Evolutionary conservation across 2,329 filamentous ascomycete species (phyloP).

Genomic region (Aspergillus sp.): DNA sequence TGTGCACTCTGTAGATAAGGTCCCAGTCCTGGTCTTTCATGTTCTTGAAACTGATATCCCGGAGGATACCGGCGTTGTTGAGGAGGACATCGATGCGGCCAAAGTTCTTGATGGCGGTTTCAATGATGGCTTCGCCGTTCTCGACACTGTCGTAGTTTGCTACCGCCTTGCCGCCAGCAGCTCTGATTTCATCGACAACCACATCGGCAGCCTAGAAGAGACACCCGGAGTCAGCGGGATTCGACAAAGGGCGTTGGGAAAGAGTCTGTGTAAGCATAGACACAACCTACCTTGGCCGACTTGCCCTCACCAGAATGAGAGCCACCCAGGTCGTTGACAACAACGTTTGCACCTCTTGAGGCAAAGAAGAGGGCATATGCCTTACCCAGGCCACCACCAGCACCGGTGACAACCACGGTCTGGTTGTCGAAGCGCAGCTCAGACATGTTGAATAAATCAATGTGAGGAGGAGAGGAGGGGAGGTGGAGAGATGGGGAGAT

Average conservation of each 20-base stretch:
- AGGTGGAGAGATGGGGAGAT: conserved; percentile 14
- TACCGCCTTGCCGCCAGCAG: conserved; percentile 89
- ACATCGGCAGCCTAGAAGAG: conserved; percentile 61
- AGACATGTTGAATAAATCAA: conserved; percentile 52
- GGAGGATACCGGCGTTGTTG: conserved; percentile 96
- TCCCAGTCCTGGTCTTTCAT: conserved; percentile 98
- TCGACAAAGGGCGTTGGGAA: not conserved
- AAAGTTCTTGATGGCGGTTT: conserved; percentile 52
- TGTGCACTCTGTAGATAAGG: conserved; percentile 86
- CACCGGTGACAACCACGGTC: conserved; percentile 85
- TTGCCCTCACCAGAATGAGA: conserved; percentile 91
- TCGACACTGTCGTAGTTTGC: conserved; percentile 89
- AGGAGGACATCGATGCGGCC: conserved; percentile 86
- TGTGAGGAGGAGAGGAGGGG: conserved; percentile 9
- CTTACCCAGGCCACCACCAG: conserved; percentile 78
- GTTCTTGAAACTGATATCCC: conserved; percentile 97
- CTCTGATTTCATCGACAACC: conserved; percentile 59
- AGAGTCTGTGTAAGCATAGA: not conserved
- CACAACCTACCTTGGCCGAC: conserved; percentile 70
- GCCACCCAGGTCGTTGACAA: conserved; percentile 93
- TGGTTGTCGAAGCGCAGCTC: conserved; percentile 83
- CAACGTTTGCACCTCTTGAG: conserved; percentile 86
- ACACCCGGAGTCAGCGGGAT: not conserved
- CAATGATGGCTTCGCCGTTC: conserved; percentile 92
- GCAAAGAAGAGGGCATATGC: conserved; percentile 88